Evolutionary conservation across 2,329 filamentous ascomycete species (phyloP), one percentile per base, ranked within the genome.

Genomic region (Colletotrichum tropicale): DNA sequence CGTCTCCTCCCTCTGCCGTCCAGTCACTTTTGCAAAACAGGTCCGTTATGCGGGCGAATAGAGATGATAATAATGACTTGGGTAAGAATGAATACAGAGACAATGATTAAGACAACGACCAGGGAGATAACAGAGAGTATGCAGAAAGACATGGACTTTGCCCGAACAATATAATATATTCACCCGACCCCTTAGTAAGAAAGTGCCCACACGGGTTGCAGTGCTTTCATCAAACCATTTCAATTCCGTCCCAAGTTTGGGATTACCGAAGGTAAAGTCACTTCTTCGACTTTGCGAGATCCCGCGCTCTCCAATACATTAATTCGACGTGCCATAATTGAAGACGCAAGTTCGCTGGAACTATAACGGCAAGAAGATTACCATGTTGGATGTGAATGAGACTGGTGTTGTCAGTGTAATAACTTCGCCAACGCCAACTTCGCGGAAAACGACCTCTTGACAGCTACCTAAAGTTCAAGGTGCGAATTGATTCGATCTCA

Each of bases 21-120:
- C n/a, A 48, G 3, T 21, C 1, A 0, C 10, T 4, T 1, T 0
- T 21, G 10, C n/a, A 48, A 0, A 48, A 48, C 16, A 13, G 6
- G 0, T 21, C 6, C n/a, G 1, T 1, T 48, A 1, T 4, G 2
- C 4, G 6, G 43, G 10, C 43, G n/a, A 21, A n/a, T 12, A 48
- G 43, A n/a, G n/a, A 48, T 21, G n/a, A 21, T 48, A 1, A 5
- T 9, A 43, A n/a, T 4, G 9, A 12, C 3, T 12, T 0, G 38
- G 38, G 38, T 12, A 1, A 43, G 0, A 0, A 43, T n/a, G 5
- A 10, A 43, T 1, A n/a, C 38, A 43, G 38, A 1, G 9, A 43
- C 9, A 43, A 3, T 3, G 38, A 43, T 18, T 2, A n/a, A 43
- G 38, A n/a, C 38, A 2, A 43, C 38, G 18, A 10, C n/a, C n/a